Evolutionary conservation across 345 rosid genomes (phyloP).

Genomic region (Lumnitzera racemosa): DNA sequence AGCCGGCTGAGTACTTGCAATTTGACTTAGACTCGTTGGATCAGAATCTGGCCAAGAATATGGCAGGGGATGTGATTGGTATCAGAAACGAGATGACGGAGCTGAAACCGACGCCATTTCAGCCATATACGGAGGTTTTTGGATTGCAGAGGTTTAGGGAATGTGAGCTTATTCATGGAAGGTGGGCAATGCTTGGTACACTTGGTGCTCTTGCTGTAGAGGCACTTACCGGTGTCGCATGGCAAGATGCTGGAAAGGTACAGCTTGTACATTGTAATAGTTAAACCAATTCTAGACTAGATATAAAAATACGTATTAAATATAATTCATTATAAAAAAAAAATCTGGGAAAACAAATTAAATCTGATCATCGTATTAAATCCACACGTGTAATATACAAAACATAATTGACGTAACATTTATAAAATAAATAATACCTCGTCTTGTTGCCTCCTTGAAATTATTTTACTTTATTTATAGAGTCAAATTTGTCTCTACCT

Average conservation of each 20-base stretch:
- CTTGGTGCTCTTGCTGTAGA: constrained; percentile 68
- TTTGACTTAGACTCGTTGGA: constrained; percentile 71
- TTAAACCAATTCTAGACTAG: too few relatives aligned
- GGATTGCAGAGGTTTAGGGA: constrained; percentile 86
- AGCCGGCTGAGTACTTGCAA: constrained; percentile 90
- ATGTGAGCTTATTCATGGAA: constrained; percentile 85
- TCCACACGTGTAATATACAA: too few relatives aligned
- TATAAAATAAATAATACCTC: too few relatives aligned
- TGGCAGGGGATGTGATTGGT: constrained; percentile 61
- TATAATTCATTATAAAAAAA: background rate
- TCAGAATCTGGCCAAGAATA: constrained; percentile 86
- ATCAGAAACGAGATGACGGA: constrained; percentile 34
- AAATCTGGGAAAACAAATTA: too few relatives aligned
- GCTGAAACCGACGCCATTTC: constrained; percentile 72
- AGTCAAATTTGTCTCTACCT: too few relatives aligned
- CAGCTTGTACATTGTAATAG: background rate
- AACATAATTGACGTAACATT: too few relatives aligned
- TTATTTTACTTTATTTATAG: too few relatives aligned
- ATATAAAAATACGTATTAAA: background rate
- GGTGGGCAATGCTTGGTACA: constrained; percentile 87
- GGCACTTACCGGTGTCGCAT: constrained; percentile 57
- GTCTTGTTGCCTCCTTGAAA: too few relatives aligned
- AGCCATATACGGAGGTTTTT: constrained; percentile 79
- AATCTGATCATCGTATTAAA: too few relatives aligned
- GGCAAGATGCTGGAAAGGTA: constrained; percentile 84